A percentile compares a stretch with the other conserved stretches of the same genome.
phyloP scores from a whole-genome alignment of 441 rosid genomes.

The Adansonia grandidieri region DNA sequence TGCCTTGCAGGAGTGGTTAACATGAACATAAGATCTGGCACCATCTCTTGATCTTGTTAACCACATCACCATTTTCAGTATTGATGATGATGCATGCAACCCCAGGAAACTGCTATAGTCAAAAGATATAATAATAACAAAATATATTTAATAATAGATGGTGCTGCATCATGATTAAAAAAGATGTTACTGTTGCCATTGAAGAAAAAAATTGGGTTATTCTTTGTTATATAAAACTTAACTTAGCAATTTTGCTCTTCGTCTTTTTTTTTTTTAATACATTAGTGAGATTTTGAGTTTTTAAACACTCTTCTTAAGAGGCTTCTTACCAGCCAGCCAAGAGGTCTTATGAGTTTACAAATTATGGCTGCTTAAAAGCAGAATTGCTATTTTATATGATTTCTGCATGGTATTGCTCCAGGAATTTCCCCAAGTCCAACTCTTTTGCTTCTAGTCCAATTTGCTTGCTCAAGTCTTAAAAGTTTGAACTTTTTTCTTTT shows the following conservation, averaged over 20 bases:
- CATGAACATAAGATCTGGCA: background rate
- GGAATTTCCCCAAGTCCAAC: background rate
- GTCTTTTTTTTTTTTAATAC: background rate
- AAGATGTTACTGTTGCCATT: background rate
- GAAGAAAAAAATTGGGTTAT: background rate
- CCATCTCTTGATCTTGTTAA: background rate
- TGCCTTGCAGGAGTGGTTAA: background rate
- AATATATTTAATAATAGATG: background rate
- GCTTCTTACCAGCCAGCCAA: background rate
- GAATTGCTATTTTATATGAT: background rate
- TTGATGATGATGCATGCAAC: background rate
- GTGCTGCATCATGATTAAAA: background rate
- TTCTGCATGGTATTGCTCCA: background rate
- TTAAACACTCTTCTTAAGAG: background rate
- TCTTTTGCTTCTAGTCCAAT: constrained; percentile 12
- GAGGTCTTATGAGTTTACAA: background rate
- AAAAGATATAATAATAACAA: background rate
- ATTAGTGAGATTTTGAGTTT: background rate
- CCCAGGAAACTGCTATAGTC: background rate
- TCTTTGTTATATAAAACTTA: background rate
- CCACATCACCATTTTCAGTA: background rate
- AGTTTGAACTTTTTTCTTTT: background rate
- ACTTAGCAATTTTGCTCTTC: background rate
- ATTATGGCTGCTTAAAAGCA: background rate
- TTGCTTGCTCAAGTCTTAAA: constrained; percentile 18